A percentile compares a stretch with the other conserved stretches of the same genome.
Evolutionary conservation across 2,329 filamentous ascomycete species (phyloP).

Genomic region (Neonectria coccinea): DNA sequence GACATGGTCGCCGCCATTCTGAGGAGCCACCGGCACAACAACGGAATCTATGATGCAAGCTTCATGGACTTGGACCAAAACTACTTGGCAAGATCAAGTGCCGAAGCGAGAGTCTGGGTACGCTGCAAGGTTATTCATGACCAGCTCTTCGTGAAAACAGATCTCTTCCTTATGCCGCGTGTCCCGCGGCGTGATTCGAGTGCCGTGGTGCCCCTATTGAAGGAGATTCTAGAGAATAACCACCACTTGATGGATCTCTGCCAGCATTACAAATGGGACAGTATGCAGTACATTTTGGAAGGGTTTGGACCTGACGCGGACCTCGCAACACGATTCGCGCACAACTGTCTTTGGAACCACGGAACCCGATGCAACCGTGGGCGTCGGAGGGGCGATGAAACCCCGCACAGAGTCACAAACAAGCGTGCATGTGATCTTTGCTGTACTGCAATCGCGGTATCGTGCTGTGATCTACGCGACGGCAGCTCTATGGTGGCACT

Average conservation of each 20-base stretch:
- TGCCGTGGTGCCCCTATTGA: not conserved
- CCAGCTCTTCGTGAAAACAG: not conserved
- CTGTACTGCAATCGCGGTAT: not conserved
- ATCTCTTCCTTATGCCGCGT: not conserved
- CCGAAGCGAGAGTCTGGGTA: not conserved
- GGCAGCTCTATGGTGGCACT: not conserved
- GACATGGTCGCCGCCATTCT: not conserved
- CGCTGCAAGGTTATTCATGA: not conserved
- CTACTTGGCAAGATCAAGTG: not conserved
- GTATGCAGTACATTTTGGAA: not conserved
- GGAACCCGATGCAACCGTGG: not conserved
- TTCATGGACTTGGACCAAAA: not conserved
- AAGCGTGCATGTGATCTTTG: not conserved
- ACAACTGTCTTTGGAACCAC: constrained; percentile 1
- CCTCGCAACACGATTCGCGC: not conserved
- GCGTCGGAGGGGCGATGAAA: not conserved
- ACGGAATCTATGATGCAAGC: not conserved
- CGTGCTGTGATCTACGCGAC: not conserved
- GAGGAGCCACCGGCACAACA: not conserved
- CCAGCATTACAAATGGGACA: not conserved
- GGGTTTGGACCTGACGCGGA: not conserved
- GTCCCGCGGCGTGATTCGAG: not conserved
- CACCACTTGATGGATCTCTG: not conserved
- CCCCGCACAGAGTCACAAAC: not conserved
- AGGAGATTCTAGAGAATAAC: not conserved